Percentiles rank a stretch among this genome's conserved stretches.
Evolutionary conservation across 176 grass and related monocot species (phyloP).

Genomic region (Oryza meridionalis): DNA sequence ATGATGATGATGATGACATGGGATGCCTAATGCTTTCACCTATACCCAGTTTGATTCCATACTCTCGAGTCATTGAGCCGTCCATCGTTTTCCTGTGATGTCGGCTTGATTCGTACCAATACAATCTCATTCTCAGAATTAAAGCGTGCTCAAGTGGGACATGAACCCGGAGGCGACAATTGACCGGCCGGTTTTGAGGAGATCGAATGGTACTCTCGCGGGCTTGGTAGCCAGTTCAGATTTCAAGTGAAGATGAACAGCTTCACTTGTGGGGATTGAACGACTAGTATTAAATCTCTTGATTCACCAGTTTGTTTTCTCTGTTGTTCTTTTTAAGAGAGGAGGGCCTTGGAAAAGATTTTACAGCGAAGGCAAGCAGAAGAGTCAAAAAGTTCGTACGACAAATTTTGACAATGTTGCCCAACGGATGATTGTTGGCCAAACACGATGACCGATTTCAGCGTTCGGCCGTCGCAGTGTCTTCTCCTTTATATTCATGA

Average conservation of each 20-base stretch:
- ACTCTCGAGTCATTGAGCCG: not conserved
- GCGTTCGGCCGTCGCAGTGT: not conserved
- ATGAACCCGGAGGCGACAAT: not conserved
- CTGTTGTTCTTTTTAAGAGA: not conserved
- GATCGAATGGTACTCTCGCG: not conserved
- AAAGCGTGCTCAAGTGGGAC: not conserved
- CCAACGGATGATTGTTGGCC: not conserved
- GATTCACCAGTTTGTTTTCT: not conserved
- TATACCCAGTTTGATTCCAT: no score
- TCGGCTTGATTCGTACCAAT: not conserved
- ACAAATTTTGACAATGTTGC: no score
- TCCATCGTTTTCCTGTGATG: not conserved
- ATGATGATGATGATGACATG: not conserved
- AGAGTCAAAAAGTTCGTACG: not conserved
- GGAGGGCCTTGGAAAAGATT: not conserved
- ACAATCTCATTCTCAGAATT: not conserved
- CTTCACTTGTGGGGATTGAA: not conserved
- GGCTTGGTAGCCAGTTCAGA: not conserved
- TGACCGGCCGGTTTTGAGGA: not conserved
- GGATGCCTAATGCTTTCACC: not conserved
- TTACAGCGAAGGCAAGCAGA: not conserved
- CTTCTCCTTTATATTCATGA: not conserved
- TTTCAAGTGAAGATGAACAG: not conserved
- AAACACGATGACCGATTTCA: not conserved
- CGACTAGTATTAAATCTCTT: not conserved